A percentile compares a stretch with the other conserved stretches of the same genome.
phyloP scores from a whole-genome alignment of 108 stramenopile species.

The Fistulifera solaris region DNA sequence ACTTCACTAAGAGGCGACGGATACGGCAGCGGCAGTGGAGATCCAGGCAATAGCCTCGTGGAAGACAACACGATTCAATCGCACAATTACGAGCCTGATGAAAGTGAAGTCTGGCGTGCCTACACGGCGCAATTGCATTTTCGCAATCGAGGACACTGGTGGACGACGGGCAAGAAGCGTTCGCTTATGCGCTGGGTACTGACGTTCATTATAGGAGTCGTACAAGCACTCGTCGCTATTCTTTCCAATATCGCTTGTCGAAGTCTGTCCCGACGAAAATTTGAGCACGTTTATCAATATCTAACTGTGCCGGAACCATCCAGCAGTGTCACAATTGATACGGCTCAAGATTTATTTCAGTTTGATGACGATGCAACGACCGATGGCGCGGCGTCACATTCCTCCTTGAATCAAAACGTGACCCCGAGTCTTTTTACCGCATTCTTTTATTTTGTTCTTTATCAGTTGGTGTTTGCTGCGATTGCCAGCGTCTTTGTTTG shows the following conservation, averaged over 20 bases:
- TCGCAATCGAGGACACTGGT: slow-evolving; percentile 83
- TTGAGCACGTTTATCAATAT: slow-evolving; percentile 57
- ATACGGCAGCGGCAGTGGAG: slow-evolving; percentile 37
- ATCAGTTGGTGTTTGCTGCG: slow-evolving; percentile 70
- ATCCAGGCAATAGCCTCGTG: neutral
- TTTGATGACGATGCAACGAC: slow-evolving; percentile 21
- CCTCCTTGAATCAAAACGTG: slow-evolving; percentile 19
- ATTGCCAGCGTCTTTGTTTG: slow-evolving; percentile 75
- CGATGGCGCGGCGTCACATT: slow-evolving; percentile 12
- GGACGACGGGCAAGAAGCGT: slow-evolving; percentile 79
- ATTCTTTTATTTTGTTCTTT: slow-evolving; percentile 63
- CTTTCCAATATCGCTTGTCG: slow-evolving; percentile 51
- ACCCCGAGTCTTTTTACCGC: slow-evolving; percentile 42
- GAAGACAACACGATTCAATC: slow-evolving; percentile 40
- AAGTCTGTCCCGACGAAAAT: slow-evolving; percentile 45
- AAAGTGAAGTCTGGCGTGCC: slow-evolving; percentile 81
- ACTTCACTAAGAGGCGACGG: slow-evolving; percentile 33
- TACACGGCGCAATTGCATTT: slow-evolving; percentile 77
- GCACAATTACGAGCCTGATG: slow-evolving; percentile 86
- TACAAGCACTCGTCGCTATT: slow-evolving; percentile 64
- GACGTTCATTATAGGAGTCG: slow-evolving; percentile 72
- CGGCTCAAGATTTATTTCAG: slow-evolving; percentile 17
- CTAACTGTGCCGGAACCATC: slow-evolving; percentile 23
- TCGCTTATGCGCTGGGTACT: slow-evolving; percentile 73
- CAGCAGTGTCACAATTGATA: neutral